Percentiles rank a stretch among this genome's conserved stretches.
Evolutionary conservation across 1,284 basidiomycete genomes (phyloP).

Genomic region (Rhodotorula sp.): DNA sequence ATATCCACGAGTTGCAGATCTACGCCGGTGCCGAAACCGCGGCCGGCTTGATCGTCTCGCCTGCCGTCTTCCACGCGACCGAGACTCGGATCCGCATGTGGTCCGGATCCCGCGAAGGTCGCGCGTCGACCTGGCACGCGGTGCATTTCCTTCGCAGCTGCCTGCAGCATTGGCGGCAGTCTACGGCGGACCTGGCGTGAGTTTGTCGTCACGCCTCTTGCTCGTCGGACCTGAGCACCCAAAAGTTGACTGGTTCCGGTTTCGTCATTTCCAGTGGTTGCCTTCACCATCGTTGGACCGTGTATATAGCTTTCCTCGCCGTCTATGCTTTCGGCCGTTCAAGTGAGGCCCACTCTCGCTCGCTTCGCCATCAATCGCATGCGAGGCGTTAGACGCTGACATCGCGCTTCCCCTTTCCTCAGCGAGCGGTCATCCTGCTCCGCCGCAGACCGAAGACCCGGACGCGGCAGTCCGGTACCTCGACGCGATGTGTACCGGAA

Average conservation of each 20-base stretch:
- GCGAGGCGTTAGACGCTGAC: background rate
- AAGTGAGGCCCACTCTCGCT: conserved; percentile 4
- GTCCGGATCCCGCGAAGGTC: conserved; percentile 34
- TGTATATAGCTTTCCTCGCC: conserved; percentile 38
- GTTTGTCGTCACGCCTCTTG: background rate
- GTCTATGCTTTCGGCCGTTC: conserved; percentile 38
- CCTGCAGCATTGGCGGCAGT: conserved; percentile 37
- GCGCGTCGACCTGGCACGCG: conserved; percentile 44
- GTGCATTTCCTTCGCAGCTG: conserved; percentile 40
- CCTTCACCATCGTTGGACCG: conserved; percentile 39
- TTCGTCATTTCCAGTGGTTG: conserved; percentile 23
- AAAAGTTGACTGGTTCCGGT: background rate
- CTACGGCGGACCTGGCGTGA: conserved; percentile 37
- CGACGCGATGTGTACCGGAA: conserved; percentile 38
- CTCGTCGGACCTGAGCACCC: background rate
- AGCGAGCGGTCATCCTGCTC: conserved; percentile 28
- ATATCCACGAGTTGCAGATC: conserved; percentile 44
- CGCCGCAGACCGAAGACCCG: conserved; percentile 20
- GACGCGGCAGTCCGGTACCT: conserved; percentile 33
- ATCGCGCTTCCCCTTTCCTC: background rate
- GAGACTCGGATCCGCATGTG: conserved; percentile 33
- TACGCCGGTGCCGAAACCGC: conserved; percentile 42
- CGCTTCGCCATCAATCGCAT: background rate
- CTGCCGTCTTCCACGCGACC: conserved; percentile 31
- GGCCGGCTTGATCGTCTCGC: conserved; percentile 39